Base-by-base conservation (phyloP, 2,329 filamentous ascomycete genomes). In the Fusarium phyllophilum region DNA sequence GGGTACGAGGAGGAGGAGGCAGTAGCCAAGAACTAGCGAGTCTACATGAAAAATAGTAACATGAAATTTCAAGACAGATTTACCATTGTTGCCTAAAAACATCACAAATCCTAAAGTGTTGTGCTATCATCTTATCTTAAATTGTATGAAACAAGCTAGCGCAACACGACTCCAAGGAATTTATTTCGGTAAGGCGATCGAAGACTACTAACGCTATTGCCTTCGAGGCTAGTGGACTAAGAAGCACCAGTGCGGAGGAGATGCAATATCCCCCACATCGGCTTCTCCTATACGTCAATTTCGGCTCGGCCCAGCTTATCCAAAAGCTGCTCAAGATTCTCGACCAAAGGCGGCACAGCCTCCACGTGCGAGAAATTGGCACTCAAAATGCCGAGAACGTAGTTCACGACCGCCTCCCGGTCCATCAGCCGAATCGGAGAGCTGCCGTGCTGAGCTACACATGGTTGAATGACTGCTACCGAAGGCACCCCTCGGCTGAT, bases 291-390 rank as follows among this genome's bases (percentile, higher is more conserved):
- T 2, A 51, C 31, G 8, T 34, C 31, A 6, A 51, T 51, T 1
- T 51, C 48, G 15, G 29, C 57, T 24, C 44, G 44, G 22, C 57
- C 57, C 26, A 60, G n/a, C 12, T 60, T 60, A 2, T 52, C 57
- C 17, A 60, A 13, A 6, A 60, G 45, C 26, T 60, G 44, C 34
- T 60, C 44, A 8, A 60, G 57, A 7, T 60, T 60, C 22, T 60
- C 57, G 9, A 60, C 57, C 26, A 60, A 13, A 22, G 57, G 44
- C 5, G 57, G 57, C 1, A 52, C 4, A 34, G 44, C 34, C 6
- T 60, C 33, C 5, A 29, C 31, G 3, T 52, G 57, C 2, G 57
- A 60, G 9, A 60, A 60, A 29, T 60, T 60, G 1, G 57, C 34
- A 10, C 57, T 36, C 26, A 60, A 1, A 13, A 60, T 52, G 17